These are phyloP conservation scores for Cephalotrichum gorgonifer DNA, from an alignment of 2,329 filamentous ascomycete species.

Conservation along the genomic window DNA sequence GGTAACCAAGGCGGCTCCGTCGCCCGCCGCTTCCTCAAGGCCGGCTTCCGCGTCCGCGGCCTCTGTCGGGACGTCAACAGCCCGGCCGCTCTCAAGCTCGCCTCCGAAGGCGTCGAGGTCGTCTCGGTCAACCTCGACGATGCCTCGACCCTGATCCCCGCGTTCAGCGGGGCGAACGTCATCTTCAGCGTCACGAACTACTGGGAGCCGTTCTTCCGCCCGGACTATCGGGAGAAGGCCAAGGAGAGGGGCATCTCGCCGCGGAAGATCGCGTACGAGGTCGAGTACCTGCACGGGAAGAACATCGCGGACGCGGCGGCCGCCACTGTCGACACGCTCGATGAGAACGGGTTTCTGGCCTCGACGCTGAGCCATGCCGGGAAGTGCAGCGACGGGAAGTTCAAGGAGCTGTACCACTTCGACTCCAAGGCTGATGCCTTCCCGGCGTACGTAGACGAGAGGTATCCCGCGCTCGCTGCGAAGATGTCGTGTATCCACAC, in stretches of 20 bases:
- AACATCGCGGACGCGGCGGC: constrained; percentile 42
- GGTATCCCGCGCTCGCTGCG: constrained; percentile 25
- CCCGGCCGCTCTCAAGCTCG: constrained; percentile 25
- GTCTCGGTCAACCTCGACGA: constrained; percentile 34
- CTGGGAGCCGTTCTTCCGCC: constrained; percentile 39
- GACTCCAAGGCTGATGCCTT: constrained; percentile 38
- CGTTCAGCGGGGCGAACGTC: constrained; percentile 33
- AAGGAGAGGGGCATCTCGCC: constrained; percentile 21
- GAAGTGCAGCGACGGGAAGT: constrained; percentile 32
- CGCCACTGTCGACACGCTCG: constrained; percentile 24
- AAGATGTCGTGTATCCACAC: constrained; percentile 27
- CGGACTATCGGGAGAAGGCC: constrained; percentile 24
- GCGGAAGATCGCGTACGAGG: constrained; percentile 32
- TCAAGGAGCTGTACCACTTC: constrained; percentile 40
- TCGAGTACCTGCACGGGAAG: constrained; percentile 39
- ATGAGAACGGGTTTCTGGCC: constrained; percentile 34
- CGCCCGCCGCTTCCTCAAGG: constrained; percentile 24
- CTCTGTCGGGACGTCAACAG: constrained; percentile 32
- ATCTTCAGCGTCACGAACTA: constrained; percentile 48
- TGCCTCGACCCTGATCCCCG: constrained; percentile 22
- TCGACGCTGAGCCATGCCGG: constrained; percentile 39
- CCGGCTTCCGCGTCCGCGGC: constrained; percentile 23
- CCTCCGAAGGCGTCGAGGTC: constrained; percentile 28
- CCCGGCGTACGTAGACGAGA: constrained; percentile 32
- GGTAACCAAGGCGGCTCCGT: constrained; percentile 39